Evolutionary conservation across 2,329 filamentous ascomycete genomes (phyloP), one percentile per base, ranked within the genome.

Genomic region (Beauveria bassiana): DNA sequence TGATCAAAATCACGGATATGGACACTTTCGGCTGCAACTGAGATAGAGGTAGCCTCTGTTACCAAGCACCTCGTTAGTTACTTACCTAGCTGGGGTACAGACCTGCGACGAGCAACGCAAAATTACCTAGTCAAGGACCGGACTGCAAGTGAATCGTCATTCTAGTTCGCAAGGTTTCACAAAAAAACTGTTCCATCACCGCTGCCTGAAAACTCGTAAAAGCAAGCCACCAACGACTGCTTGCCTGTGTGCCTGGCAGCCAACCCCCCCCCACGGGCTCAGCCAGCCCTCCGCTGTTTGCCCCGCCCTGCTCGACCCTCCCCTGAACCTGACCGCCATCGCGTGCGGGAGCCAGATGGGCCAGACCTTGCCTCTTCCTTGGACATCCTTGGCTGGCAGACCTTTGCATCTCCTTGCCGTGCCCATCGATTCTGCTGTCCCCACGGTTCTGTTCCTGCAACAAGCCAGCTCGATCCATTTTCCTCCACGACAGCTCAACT

Each of bases 311-410:
- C 22, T 24, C 26, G 38, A 40, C 20, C 49, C 58, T 42, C 58
- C 50, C 58, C 57, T 60, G 57, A 59, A 59, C 52, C 22, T 61
- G 60, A 61, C 60, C 60, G 60, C 60, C 60, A 61, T 61, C 60
- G 53, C 46, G 53, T 57, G 51, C 46, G 20, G 10, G 45, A 49
- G 54, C 54, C 54, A 55, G 52, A 55, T 40, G 42, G 57, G 16
- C 34, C 38, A 46, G 49, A 60, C 14, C 49, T 28, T 51, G 16
- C 16, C 51, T 40, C 51, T 38, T 53, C 10, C 54, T 57, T 47
- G 54, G 52, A 28, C 52, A 43, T 20, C 12, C 38, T 20, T 22
- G 34, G 34, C 34, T 38, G 34, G 34, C 34, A 38, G 31, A 54
- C 16, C 18, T 42, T 22, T 59, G 55, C 46, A 42, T 59, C 34